A percentile compares a stretch with the other conserved stretches of the same genome.
These are phyloP conservation scores for Thermomucor indicae-seudaticae DNA, from an alignment of 371 early-diverging fungal genomes.

Conservation along the genomic window DNA sequence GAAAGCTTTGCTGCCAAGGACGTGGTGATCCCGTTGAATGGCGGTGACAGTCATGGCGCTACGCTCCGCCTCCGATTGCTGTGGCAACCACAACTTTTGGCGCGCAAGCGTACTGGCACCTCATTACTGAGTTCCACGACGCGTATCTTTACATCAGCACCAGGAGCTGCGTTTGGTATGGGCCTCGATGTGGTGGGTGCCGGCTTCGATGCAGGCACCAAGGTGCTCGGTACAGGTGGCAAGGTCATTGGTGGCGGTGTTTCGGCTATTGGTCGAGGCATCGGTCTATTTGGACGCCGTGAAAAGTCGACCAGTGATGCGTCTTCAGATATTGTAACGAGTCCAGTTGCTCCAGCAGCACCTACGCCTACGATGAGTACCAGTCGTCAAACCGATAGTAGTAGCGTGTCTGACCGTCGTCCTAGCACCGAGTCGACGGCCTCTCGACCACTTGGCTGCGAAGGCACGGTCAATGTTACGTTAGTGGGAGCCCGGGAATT, in stretches of 20 bases:
- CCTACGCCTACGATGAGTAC: constrained; percentile 2
- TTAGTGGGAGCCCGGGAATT: constrained; percentile 54
- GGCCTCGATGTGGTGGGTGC: constrained; percentile 29
- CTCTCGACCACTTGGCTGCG: constrained; percentile 1
- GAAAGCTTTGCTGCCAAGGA: constrained; percentile 39
- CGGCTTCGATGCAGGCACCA: constrained; percentile 23
- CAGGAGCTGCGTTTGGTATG: constrained; percentile 33
- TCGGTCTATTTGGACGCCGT: constrained; percentile 30
- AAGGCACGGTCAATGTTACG: constrained; percentile 36
- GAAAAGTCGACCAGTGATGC: constrained; percentile 19
- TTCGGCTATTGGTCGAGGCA: constrained; percentile 20
- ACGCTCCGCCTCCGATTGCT: constrained; percentile 30
- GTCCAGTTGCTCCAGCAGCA: constrained; percentile 1
- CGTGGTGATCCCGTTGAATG: constrained; percentile 18
- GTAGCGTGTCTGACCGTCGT: constrained; percentile 3
- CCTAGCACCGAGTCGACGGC: constrained; percentile 4
- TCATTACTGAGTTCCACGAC: constrained; percentile 39
- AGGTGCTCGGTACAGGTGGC: constrained; percentile 34
- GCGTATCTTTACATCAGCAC: constrained; percentile 34
- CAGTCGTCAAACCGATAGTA: too few relatives aligned
- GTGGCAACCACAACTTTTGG: constrained; percentile 45
- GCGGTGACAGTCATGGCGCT: too few relatives aligned
- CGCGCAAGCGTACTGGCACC: constrained; percentile 36
- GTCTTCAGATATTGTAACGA: constrained; percentile 1
- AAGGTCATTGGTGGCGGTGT: constrained; percentile 35